phyloP scores from a whole-genome alignment of 1,284 basidiomycete species.

The Laetiporus sulphureus region DNA sequence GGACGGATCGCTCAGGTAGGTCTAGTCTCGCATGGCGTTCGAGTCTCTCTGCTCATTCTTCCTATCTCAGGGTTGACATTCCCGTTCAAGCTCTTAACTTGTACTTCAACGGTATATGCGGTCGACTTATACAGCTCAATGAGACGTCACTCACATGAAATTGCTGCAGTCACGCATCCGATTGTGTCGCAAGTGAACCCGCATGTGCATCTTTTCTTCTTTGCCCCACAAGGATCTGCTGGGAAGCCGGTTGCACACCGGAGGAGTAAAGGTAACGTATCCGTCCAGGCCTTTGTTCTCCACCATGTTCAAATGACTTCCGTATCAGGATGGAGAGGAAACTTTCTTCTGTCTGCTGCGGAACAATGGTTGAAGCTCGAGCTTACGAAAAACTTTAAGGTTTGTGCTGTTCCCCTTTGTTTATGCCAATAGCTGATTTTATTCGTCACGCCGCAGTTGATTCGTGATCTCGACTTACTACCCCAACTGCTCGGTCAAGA shows the following conservation, averaged over 20 bases:
- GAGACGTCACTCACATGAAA: no score
- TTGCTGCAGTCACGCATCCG: slow-evolving; percentile 89
- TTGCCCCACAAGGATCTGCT: slow-evolving; percentile 89
- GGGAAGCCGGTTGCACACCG: slow-evolving; percentile 91
- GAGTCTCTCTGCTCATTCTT: neutral
- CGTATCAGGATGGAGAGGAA: slow-evolving; percentile 79
- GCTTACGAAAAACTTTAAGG: slow-evolving; percentile 92
- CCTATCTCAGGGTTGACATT: slow-evolving; percentile 72
- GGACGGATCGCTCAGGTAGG: slow-evolving; percentile 79
- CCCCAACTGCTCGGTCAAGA: slow-evolving; percentile 89
- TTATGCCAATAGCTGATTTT: neutral
- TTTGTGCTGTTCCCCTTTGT: slow-evolving; percentile 12
- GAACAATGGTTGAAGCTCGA: slow-evolving; percentile 95
- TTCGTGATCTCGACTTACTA: slow-evolving; percentile 87
- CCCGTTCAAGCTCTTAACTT: slow-evolving; percentile 88
- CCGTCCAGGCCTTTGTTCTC: neutral
- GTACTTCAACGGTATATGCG: slow-evolving; percentile 75
- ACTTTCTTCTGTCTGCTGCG: slow-evolving; percentile 87
- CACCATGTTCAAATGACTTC: no score
- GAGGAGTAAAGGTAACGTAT: slow-evolving; percentile 74
- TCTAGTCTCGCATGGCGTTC: neutral
- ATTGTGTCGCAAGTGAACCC: slow-evolving; percentile 97
- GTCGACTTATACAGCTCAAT: no score
- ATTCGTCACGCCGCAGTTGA: slow-evolving; percentile 51
- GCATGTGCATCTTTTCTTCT: slow-evolving; percentile 98